These are phyloP conservation scores for Mycena rebaudengoi DNA, from an alignment of 768 basidiomycete species.

Conservation along the genomic window DNA sequence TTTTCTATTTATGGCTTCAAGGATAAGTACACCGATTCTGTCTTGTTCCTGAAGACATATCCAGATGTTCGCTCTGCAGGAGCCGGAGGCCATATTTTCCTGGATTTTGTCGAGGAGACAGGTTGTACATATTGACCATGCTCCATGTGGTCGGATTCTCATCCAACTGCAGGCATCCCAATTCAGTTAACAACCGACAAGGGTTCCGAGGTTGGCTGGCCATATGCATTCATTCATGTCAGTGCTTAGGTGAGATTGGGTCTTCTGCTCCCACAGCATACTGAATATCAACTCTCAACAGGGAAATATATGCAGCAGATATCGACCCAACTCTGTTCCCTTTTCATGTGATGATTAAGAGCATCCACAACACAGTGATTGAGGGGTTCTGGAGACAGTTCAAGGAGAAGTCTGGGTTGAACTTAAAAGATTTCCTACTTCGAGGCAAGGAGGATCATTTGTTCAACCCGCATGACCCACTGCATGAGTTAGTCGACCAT, in stretches of 20 bases:
- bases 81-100: too few relatives aligned
- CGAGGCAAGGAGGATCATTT: slow-evolving; percentile 14
- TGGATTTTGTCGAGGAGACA: too few relatives aligned
- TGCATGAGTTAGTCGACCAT: slow-evolving; percentile 4
- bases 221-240: slow-evolving; percentile 16
- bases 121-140: too few relatives aligned
- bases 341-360: slow-evolving; percentile 16
- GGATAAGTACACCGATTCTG: too few relatives aligned
- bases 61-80: too few relatives aligned
- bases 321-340: slow-evolving; percentile 12
- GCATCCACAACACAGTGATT: slow-evolving; percentile 28
- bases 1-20: too few relatives aligned
- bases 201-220: too few relatives aligned
- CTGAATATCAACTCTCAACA: too few relatives aligned
- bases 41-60: too few relatives aligned
- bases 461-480: slow-evolving; percentile 13
- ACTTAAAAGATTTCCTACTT: slow-evolving; percentile 18
- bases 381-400: slow-evolving; percentile 28
- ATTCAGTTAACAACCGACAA: slow-evolving; percentile 15
- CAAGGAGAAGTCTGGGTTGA: slow-evolving; percentile 23
- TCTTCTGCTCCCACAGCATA: too few relatives aligned
- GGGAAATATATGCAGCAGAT: slow-evolving; percentile 23
- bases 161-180: slow-evolving; percentile 13
- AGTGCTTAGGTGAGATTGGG: slow-evolving; percentile 1
- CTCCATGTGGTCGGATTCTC: too few relatives aligned